phyloP scores from a whole-genome alignment of 179 eudicot genomes.

The Amaranthus tricolor region DNA sequence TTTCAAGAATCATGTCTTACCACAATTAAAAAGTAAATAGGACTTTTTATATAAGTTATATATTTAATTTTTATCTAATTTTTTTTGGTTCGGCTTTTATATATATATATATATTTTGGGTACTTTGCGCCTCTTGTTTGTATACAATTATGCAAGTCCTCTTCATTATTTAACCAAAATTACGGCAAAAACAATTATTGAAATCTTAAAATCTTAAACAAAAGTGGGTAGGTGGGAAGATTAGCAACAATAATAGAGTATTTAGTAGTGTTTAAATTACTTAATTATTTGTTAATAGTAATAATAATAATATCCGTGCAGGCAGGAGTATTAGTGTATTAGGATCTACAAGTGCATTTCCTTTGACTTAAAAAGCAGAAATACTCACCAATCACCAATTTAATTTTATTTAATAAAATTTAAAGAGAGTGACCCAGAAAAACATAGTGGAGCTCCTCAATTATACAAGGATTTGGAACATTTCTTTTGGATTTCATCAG shows the following conservation, averaged over 20 bases:
- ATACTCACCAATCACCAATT: not conserved
- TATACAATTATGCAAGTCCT: not conserved
- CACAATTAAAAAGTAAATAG: too few species aligned
- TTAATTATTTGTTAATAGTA: not conserved
- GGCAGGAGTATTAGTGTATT: not conserved
- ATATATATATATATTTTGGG: too few species aligned
- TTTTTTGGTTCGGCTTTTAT: too few species aligned
- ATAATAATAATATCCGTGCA: not conserved
- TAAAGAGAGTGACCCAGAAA: not conserved
- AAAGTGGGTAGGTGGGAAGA: constrained; percentile 4
- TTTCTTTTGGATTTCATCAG: constrained; percentile 13
- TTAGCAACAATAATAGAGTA: not conserved
- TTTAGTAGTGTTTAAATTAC: not conserved
- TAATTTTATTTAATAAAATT: not conserved
- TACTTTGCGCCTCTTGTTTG: not conserved
- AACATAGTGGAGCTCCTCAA: constrained; percentile 34
- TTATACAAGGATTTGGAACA: constrained; percentile 10
- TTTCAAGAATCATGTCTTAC: not conserved
- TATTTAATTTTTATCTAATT: too few species aligned
- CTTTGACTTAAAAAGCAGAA: constrained; percentile 24
- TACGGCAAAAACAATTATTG: not conserved
- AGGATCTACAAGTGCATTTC: constrained; percentile 2
- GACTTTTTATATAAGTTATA: too few species aligned
- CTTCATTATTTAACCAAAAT: not conserved
- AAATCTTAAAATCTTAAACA: not conserved